Conservation (phyloP, 768 basidiomycete genomes). For the Rhizopogon vinicolor region DNA sequence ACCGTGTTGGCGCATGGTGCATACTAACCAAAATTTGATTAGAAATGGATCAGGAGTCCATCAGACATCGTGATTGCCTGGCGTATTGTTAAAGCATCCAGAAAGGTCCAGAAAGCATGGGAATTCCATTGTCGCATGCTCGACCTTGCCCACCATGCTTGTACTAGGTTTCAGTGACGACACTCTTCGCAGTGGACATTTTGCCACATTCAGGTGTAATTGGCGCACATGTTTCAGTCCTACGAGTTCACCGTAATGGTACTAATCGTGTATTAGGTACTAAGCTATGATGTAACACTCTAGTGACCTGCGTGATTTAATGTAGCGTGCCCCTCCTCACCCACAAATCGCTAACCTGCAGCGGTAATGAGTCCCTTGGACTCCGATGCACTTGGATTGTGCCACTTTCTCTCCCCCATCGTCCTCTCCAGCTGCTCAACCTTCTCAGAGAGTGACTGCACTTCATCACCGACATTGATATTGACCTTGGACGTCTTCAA, state of each 20-base stretch:
- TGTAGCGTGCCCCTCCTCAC: slow-evolving; percentile 16
- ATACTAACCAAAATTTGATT: too few relatives aligned
- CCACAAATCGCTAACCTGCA: slow-evolving; percentile 11
- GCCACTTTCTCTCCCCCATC: slow-evolving; percentile 5
- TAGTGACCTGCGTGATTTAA: slow-evolving; percentile 5
- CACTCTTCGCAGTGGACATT: too few relatives aligned
- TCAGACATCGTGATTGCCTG: too few relatives aligned
- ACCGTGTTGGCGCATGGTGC: too few relatives aligned
- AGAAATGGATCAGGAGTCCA: too few relatives aligned
- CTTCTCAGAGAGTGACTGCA: slow-evolving; percentile 16
- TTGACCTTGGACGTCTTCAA: slow-evolving; percentile 11
- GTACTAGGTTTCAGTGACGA: too few relatives aligned
- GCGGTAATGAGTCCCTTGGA: slow-evolving; percentile 2
- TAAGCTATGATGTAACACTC: not conserved
- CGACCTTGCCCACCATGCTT: too few relatives aligned
- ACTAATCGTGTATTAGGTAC: not conserved
- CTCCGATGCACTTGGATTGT: not conserved
- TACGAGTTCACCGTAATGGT: not conserved
- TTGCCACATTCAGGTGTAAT: too few relatives aligned
- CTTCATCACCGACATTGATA: slow-evolving; percentile 10
- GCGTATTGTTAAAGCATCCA: too few relatives aligned
- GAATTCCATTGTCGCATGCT: too few relatives aligned
- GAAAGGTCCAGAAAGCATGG: too few relatives aligned
- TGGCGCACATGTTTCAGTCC: too few relatives aligned
- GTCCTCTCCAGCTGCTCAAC: slow-evolving; percentile 19